phyloP scores from a whole-genome alignment of 306 rosid genomes.

The Elaeagnus macrophylla region DNA sequence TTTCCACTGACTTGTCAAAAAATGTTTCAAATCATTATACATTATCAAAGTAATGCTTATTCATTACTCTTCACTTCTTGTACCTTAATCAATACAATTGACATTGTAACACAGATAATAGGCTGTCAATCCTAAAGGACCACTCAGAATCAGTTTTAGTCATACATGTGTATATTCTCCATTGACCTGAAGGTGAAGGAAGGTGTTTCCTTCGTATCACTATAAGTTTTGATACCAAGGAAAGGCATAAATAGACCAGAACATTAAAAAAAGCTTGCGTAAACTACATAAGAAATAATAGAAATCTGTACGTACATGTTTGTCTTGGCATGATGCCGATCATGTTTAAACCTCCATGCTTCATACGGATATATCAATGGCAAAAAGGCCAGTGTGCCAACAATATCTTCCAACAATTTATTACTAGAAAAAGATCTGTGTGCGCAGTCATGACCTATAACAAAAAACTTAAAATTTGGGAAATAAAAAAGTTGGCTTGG shows the following conservation, averaged over 20 bases:
- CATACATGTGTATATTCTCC: background rate
- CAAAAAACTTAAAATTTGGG: constrained; percentile 60
- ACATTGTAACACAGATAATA: background rate
- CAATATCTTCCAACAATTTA: constrained; percentile 90
- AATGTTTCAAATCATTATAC: too few relatives aligned
- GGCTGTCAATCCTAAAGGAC: background rate
- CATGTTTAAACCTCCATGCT: constrained; percentile 98
- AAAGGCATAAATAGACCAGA: background rate
- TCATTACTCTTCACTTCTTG: too few relatives aligned
- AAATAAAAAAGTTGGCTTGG: constrained; percentile 18
- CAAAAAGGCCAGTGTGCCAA: constrained; percentile 91
- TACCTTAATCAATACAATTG: too few relatives aligned
- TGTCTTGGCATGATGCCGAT: constrained; percentile 94
- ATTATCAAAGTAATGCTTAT: too few relatives aligned
- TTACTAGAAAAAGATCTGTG: constrained; percentile 89
- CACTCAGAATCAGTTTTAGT: background rate
- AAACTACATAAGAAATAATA: background rate
- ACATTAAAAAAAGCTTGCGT: background rate
- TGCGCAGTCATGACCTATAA: constrained; percentile 97
- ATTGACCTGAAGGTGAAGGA: background rate
- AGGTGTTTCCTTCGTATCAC: background rate
- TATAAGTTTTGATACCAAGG: background rate
- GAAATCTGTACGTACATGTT: constrained; percentile 58
- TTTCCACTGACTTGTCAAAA: too few relatives aligned
- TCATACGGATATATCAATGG: constrained; percentile 91